Evolutionary conservation across 805 yeast genomes (phyloP).

Genomic region (Jamesozyma hellenica): DNA sequence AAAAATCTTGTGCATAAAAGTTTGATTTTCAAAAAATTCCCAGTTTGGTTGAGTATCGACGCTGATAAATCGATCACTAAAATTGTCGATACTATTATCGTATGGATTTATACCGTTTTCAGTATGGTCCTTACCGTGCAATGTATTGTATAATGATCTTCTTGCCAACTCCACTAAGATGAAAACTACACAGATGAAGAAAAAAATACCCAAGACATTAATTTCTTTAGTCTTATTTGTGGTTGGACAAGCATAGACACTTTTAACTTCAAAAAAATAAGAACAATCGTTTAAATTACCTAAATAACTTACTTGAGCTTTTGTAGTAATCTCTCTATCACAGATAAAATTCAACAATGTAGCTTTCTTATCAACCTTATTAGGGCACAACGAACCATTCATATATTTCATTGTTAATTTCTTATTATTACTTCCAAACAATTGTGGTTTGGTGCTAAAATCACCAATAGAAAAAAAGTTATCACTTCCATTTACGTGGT

Average conservation of each 20-base stretch:
- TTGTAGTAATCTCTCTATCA: constrained; percentile 58
- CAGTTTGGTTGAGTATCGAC: constrained; percentile 15
- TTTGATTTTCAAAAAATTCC: constrained; percentile 20
- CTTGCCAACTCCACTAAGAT: constrained; percentile 32
- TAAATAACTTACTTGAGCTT: constrained; percentile 57
- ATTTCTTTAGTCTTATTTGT: constrained; percentile 55
- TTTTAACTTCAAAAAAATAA: constrained; percentile 73
- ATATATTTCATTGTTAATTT: constrained; percentile 60
- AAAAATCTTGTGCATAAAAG: background rate
- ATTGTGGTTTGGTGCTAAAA: constrained; percentile 45
- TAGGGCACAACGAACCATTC: constrained; percentile 55
- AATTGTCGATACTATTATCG: background rate
- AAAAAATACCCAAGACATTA: constrained; percentile 56
- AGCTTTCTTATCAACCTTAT: constrained; percentile 48
- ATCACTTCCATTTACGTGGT: constrained; percentile 30
- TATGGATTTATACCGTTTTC: background rate
- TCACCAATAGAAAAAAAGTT: constrained; percentile 47
- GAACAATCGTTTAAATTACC: constrained; percentile 70
- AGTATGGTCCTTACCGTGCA: background rate
- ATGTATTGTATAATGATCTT: constrained; percentile 22
- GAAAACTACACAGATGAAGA: constrained; percentile 39
- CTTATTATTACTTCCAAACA: constrained; percentile 39
- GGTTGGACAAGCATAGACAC: constrained; percentile 80
- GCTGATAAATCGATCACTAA: background rate
- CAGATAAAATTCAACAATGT: constrained; percentile 66